Percentiles rank a stretch among this genome's conserved stretches.
phyloP scores from a whole-genome alignment of 805 yeast genomes.

The Spathaspora hagerdaliae region DNA sequence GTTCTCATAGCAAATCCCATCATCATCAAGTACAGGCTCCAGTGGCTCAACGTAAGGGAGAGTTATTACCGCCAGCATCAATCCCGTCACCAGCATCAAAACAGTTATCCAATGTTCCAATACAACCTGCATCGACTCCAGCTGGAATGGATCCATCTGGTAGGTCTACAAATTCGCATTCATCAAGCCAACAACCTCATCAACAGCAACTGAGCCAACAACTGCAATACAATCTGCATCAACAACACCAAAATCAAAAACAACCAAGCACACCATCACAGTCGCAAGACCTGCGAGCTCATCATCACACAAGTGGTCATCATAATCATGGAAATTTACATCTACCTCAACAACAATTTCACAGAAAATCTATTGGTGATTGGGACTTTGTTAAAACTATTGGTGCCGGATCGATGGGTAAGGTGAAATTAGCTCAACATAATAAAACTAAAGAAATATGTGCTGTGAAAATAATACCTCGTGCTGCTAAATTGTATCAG shows the following conservation, averaged over 20 bases:
- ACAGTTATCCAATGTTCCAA: constrained; percentile 2
- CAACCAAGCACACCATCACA: not conserved
- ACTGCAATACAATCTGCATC: not conserved
- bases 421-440: constrained; percentile 90
- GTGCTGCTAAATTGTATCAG: constrained; percentile 76
- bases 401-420: constrained; percentile 99
- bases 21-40: constrained; percentile 1
- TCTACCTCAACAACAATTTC: constrained; percentile 48
- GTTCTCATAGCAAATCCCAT: not conserved
- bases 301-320: constrained; percentile 8
- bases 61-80: constrained; percentile 30
- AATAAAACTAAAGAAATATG: constrained; percentile 76
- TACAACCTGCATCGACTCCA: constrained; percentile 4
- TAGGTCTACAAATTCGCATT: constrained; percentile 2
- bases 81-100: constrained; percentile 14
- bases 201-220: not conserved
- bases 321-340: not conserved
- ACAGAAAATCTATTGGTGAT: constrained; percentile 88
- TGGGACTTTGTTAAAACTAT: constrained; percentile 95
- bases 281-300: constrained; percentile 3
- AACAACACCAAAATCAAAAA: not conserved
- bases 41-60: constrained; percentile 13
- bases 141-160: constrained; percentile 1
- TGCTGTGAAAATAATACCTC: constrained; percentile 88
- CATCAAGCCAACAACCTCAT: not conserved